Percentiles rank a stretch among this genome's conserved stretches.
Conservation (phyloP, 2,329 filamentous ascomycete genomes). For the Colletotrichum simmondsii region DNA sequence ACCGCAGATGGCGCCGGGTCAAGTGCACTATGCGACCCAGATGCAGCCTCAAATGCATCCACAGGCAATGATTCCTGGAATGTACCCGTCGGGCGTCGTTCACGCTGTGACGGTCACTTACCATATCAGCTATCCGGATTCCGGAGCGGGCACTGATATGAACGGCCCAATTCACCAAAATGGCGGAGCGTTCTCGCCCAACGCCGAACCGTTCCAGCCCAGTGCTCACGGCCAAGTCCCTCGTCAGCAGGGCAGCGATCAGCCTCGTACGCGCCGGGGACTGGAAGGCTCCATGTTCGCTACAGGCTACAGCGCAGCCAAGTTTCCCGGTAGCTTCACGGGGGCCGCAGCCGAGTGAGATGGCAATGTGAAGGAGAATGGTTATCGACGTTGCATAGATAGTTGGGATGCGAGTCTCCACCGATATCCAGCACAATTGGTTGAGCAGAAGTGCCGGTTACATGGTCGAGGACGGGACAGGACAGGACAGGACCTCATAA, state of each 20-base stretch:
- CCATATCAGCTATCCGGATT: conserved; percentile 6
- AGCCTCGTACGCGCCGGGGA: conserved; percentile 8
- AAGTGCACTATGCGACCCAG: neutral
- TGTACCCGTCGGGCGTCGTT: neutral
- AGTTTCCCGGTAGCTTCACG: conserved; percentile 25
- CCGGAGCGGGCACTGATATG: neutral
- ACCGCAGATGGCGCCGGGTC: neutral
- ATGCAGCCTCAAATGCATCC: neutral
- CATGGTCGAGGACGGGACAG: neutral
- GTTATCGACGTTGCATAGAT: neutral
- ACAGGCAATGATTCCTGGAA: neutral
- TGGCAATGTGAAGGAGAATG: neutral
- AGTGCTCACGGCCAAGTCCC: neutral
- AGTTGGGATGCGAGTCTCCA: neutral
- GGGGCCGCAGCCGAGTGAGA: neutral
- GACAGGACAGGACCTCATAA: neutral
- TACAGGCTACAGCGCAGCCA: conserved; percentile 8
- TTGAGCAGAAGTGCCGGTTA: neutral
- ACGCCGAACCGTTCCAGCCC: neutral
- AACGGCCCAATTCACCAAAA: neutral
- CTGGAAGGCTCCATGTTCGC: conserved; percentile 24
- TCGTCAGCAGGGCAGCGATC: neutral
- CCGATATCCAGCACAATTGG: neutral
- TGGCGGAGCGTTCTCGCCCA: neutral
- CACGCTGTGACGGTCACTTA: conserved; percentile 24